These are phyloP conservation scores for Royoungia palumana DNA, from an alignment of 768 basidiomycete species.

Conservation along the genomic window DNA sequence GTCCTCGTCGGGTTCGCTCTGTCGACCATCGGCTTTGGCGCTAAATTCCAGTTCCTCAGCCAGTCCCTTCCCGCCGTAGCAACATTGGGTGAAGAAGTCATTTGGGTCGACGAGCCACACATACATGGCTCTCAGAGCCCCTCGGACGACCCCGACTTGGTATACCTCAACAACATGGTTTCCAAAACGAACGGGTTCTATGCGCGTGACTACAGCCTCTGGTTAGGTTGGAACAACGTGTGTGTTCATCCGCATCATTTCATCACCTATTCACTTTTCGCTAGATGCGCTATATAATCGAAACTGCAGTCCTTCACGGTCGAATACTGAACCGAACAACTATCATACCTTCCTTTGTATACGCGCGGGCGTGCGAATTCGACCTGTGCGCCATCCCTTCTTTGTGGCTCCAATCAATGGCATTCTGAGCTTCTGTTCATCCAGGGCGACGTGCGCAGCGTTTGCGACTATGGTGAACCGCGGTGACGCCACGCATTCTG, in stretches of 20 bases:
- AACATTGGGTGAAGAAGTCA: constrained; percentile 10
- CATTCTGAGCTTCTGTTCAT: background rate
- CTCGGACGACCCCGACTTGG: constrained; percentile 23
- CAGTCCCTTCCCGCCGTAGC: constrained; percentile 13
- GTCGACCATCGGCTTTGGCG: constrained; percentile 13
- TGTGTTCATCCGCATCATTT: background rate
- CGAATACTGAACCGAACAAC: constrained; percentile 41
- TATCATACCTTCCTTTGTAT: constrained; percentile 45
- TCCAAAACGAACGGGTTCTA: constrained; percentile 42
- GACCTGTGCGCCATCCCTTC: constrained; percentile 20
- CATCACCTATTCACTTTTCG: background rate
- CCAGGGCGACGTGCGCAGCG: constrained; percentile 36
- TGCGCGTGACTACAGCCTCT: constrained; percentile 44
- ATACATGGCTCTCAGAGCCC: background rate
- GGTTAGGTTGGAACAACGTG: constrained; percentile 52
- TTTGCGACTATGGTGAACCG: constrained; percentile 46
- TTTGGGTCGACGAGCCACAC: constrained; percentile 10
- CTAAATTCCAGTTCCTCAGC: constrained; percentile 13
- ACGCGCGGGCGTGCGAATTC: constrained; percentile 45
- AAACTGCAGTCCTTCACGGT: constrained; percentile 43
- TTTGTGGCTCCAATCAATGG: background rate
- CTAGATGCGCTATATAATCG: constrained; percentile 49
- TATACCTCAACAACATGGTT: constrained; percentile 35
- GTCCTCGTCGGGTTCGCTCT: constrained; percentile 28
- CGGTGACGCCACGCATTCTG: constrained; percentile 36